Base-by-base conservation (phyloP, 192 early-diverging fungal genomes). In the Coemansia sp. region DNA sequence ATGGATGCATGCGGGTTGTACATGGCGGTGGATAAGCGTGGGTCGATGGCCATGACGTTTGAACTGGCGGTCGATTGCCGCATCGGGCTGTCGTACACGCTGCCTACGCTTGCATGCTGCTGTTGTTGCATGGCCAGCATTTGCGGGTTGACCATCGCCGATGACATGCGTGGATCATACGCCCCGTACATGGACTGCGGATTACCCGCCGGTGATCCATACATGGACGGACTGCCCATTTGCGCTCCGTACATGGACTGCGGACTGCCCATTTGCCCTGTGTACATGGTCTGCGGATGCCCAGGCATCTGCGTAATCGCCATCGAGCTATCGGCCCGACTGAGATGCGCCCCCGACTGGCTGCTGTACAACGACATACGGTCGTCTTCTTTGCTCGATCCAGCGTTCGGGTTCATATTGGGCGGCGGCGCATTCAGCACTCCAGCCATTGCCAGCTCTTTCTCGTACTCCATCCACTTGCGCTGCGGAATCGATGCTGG, bases 401-500 rank as follows among this genome's bases (percentile, higher is more conserved):
- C 63, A 14, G 68, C 67, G 12, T 53, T 57, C 32, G 32, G 32
- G 32, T 35, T 35, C 32, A 35, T 35, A 1, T 35, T 35, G 1
- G 32, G 32, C 32, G 63, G 73, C 58, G 67, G 73, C 12, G 72
- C 72, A 60, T 74, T 74, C 23, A 74, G 35, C 6, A 74, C 61
- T 11, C 72, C 72, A 15, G 66, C 66, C 4, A 59, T 21, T 8
- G 57, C 24, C 59, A 89, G 65, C 60, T 89, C 92, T 58, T 84
- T 87, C 81, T 98, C 95, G 64, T 90, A 94, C 19, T 92, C 92
- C 22, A 85, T 81, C 94, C 94, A 98, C 62, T 87, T 87, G 74
- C 92, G 92, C 59, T 88, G 79, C 8, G 94, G 92, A 65, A 98
- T 94, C 60, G 84, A 85, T 65, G 85, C 86, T 9, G 93, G 93